These are phyloP conservation scores for Hyphopichia homilentoma DNA, from an alignment of 805 yeast species.

Conservation along the genomic window DNA sequence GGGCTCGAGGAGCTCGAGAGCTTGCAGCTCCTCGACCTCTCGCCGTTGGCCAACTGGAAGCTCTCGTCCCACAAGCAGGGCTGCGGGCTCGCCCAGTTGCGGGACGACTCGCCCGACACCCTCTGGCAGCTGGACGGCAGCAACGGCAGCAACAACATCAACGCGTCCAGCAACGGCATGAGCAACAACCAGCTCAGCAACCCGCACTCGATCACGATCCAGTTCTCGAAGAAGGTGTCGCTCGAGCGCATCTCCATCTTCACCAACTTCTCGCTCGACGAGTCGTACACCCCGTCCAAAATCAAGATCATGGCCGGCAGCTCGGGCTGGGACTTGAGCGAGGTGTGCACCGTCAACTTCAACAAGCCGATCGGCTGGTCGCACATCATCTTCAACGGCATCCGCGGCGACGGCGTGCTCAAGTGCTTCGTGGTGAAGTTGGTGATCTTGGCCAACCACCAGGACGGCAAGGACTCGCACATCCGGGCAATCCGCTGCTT, in stretches of 20 bases:
- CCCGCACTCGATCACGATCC: slow-evolving; percentile 80
- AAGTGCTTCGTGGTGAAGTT: slow-evolving; percentile 66
- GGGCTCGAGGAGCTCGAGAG: slow-evolving; percentile 57
- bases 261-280: slow-evolving; percentile 70
- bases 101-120: slow-evolving; percentile 66
- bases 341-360: slow-evolving; percentile 57
- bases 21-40: slow-evolving; percentile 65
- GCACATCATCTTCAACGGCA: slow-evolving; percentile 54
- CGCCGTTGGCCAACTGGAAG: slow-evolving; percentile 80
- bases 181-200: slow-evolving; percentile 43
- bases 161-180: slow-evolving; percentile 15
- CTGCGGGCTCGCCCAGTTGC: slow-evolving; percentile 63
- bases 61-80: slow-evolving; percentile 75
- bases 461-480: slow-evolving; percentile 95
- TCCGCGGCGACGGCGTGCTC: slow-evolving; percentile 52
- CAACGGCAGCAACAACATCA: slow-evolving; percentile 24
- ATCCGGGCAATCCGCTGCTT: slow-evolving; percentile 67
- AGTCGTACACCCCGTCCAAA: slow-evolving; percentile 85
- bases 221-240: slow-evolving; percentile 72
- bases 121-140: slow-evolving; percentile 96
- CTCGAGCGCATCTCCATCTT: slow-evolving; percentile 67
- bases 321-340: slow-evolving; percentile 64
- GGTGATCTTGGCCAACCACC: slow-evolving; percentile 73
- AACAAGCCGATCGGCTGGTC: slow-evolving; percentile 78
- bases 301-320: slow-evolving; percentile 68